Evolutionary conservation across 83 land plant species (phyloP).

Genomic region (Diphasiastrum complanatum): DNA sequence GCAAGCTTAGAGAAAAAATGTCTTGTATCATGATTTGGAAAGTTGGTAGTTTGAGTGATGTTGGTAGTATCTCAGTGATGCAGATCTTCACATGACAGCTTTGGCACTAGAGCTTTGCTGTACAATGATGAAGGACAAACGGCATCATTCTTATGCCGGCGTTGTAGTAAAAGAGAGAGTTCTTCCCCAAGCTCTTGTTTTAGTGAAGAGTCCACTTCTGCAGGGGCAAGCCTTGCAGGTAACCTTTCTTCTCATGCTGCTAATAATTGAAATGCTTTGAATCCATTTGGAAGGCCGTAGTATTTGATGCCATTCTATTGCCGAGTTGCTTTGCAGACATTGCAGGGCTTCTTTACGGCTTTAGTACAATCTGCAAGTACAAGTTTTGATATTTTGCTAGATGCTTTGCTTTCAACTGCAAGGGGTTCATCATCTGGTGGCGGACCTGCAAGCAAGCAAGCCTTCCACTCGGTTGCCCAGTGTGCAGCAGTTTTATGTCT

Average conservation of each 20-base stretch:
- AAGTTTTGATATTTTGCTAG: conserved; percentile 75
- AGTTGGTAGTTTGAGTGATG: not conserved
- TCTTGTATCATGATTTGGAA: not conserved
- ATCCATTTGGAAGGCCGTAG: no score
- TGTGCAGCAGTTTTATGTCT: conserved; percentile 94
- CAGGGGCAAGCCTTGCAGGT: conserved; percentile 95
- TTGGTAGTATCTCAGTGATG: conserved; percentile 60
- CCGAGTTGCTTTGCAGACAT: conserved; percentile 52
- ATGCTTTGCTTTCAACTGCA: conserved; percentile 83
- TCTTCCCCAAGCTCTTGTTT: conserved; percentile 81
- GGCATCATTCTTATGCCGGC: conserved; percentile 57
- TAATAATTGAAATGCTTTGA: no score
- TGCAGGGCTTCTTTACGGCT: conserved; percentile 74
- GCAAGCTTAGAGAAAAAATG: not conserved
- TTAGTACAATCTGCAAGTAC: conserved; percentile 77
- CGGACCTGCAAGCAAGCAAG: conserved; percentile 83
- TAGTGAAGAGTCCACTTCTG: conserved; percentile 76
- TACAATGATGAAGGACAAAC: conserved; percentile 79
- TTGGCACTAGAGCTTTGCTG: conserved; percentile 87
- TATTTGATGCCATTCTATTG: no score
- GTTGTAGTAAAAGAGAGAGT: conserved; percentile 58
- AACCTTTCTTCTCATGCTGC: conserved; percentile 1
- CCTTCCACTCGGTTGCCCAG: conserved; percentile 78
- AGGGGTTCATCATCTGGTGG: conserved; percentile 74
- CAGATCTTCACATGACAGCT: conserved; percentile 90